Evolutionary conservation across 139 green algal species (phyloP), one percentile per base, ranked within the genome.

Genomic region (Gonium pectorale): DNA sequence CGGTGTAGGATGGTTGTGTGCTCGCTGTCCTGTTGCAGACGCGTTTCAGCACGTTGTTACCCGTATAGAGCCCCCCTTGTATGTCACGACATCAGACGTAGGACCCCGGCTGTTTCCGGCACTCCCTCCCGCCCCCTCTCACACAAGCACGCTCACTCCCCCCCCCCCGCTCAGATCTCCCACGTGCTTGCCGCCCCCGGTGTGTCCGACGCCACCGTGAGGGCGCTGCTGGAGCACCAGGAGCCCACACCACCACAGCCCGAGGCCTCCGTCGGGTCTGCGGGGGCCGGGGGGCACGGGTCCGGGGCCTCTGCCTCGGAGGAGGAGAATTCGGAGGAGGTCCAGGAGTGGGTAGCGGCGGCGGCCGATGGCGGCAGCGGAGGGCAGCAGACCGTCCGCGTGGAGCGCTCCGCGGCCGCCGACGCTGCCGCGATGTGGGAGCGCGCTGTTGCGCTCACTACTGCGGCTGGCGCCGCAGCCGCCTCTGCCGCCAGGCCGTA

Each of bases 151-250:
- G 17, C 49, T 17, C 13, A 26, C 49, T 17, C 13, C 49, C 49
- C 15, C 49, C 49, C 49, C 17, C 15, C 49, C 49, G 8, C 40
- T 15, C 73, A 81, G 73, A 27, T 81, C 6, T 33, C 54, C 1
- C 73, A 81, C 73, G 56, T 81, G 38, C 59, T 81, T 3, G 73
- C 73, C 21, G 46, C 40, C 33, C 46, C 46, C 37, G 46, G 6
- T 27, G 46, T 44, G 1, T 15, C 24, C 49, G 29, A 44, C 19
- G 51, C 44, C 22, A 77, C 68, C n/a, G 51, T 66, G 26, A 17
- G 8, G 19, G 70, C 49, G 0, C 70, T 79, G 46, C 70, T 79
- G 33, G 70, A 33, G n/a, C n/a, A 49, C 26, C 70, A 79, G 44
- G 22, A 31, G 46, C 70, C 31, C 24, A 38, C 17, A 15, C 21